These are phyloP conservation scores for Candida morakotiae DNA, from an alignment of 805 yeast genomes.

Conservation along the genomic window DNA sequence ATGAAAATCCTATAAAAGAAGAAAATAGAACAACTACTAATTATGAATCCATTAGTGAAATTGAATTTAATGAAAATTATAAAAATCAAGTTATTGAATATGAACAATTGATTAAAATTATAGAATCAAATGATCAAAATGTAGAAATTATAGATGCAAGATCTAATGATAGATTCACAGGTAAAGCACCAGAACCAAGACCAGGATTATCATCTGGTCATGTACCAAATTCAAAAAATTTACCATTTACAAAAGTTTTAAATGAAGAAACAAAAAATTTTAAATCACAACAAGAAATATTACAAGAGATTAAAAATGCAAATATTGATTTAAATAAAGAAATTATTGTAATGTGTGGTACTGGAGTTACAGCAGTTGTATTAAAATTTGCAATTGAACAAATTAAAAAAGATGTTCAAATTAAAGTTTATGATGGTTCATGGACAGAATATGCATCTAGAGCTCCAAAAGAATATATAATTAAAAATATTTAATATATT, in stretches of 20 bases:
- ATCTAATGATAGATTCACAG: constrained; percentile 68
- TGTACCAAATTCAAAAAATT: constrained; percentile 70
- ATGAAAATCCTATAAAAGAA: constrained; percentile 18
- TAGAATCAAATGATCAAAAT: constrained; percentile 42
- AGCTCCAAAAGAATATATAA: constrained; percentile 54
- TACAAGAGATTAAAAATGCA: constrained; percentile 38
- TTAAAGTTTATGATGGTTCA: constrained; percentile 66
- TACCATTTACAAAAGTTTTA: constrained; percentile 69
- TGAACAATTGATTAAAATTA: constrained; percentile 63
- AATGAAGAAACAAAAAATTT: constrained; percentile 38
- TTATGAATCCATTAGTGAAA: constrained; percentile 12
- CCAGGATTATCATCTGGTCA: constrained; percentile 88
- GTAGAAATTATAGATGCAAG: constrained; percentile 79
- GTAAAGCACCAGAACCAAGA: constrained; percentile 83
- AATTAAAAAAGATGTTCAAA: constrained; percentile 31
- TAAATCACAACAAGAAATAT: constrained; percentile 44
- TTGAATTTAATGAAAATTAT: constrained; percentile 29
- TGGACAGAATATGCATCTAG: constrained; percentile 87
- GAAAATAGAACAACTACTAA: constrained; percentile 8
- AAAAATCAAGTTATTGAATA: constrained; percentile 54
- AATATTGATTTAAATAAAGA: constrained; percentile 47
- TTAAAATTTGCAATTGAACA: constrained; percentile 62
- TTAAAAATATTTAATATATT: constrained; percentile 22
- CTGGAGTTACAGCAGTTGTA: constrained; percentile 94
- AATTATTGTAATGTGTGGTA: constrained; percentile 86